Evolutionary conservation across 306 rosid species (phyloP).

Genomic region (Trifolium pratense): DNA sequence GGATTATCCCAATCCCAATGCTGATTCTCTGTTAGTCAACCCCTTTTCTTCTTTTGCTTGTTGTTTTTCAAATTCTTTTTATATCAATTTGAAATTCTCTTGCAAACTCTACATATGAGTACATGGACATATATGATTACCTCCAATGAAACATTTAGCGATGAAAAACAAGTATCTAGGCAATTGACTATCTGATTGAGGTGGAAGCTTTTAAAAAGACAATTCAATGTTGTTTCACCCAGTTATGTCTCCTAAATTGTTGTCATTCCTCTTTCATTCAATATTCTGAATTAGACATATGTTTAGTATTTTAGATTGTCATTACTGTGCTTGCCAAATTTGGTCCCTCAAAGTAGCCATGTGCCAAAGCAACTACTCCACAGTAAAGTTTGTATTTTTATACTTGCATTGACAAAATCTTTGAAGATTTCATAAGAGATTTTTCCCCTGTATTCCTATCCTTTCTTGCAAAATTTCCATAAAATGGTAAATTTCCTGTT

Average conservation of each 20-base stretch:
- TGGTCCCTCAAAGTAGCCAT: constrained; percentile 15
- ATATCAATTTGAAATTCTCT: constrained; percentile 3
- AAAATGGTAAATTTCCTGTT: constrained; percentile 2
- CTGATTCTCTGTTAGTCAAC: constrained; percentile 1
- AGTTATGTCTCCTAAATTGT: constrained; percentile 6
- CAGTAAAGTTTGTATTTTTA: constrained; percentile 3
- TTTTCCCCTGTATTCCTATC: constrained; percentile 6
- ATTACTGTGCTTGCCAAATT: constrained; percentile 25
- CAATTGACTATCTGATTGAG: constrained; percentile 22
- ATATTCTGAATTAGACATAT: constrained; percentile 15
- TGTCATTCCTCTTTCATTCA: constrained; percentile 2
- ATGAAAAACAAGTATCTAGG: constrained; percentile 6
- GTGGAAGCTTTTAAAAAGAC: neutral
- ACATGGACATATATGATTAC: neutral
- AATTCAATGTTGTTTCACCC: constrained; percentile 22
- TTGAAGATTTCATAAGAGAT: constrained; percentile 6
- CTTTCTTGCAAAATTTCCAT: constrained; percentile 1
- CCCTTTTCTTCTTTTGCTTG: constrained; percentile 26
- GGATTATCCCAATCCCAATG: constrained; percentile 1
- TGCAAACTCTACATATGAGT: neutral
- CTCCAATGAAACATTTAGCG: constrained; percentile 3
- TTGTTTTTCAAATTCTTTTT: neutral
- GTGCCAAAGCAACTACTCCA: constrained; percentile 5
- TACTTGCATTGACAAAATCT: neutral
- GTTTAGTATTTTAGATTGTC: constrained; percentile 10